Evolutionary conservation across 495 filamentous ascomycete species (phyloP).

Genomic region (Xylaria sp.): DNA sequence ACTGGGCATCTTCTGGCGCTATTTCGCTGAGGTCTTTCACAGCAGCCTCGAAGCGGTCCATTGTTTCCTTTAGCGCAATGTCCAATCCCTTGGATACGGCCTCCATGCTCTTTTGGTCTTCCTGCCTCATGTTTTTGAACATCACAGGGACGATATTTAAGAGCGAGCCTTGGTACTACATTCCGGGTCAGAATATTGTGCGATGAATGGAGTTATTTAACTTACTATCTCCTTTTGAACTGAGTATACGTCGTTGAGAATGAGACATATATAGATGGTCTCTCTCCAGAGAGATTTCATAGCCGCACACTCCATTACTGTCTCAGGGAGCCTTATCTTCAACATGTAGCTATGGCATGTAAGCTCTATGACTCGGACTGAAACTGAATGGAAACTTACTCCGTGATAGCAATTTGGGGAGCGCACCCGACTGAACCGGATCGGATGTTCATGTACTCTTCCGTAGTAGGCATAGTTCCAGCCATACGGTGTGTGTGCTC

Average conservation of each 20-base stretch:
- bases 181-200: neutral
- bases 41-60: slow-evolving; percentile 36
- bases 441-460: slow-evolving; percentile 37
- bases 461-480: slow-evolving; percentile 32
- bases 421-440: slow-evolving; percentile 40
- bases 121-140: slow-evolving; percentile 33
- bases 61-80: slow-evolving; percentile 21
- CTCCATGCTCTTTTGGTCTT: slow-evolving; percentile 29
- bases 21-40: slow-evolving; percentile 26
- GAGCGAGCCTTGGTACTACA: slow-evolving; percentile 36
- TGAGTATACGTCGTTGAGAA: slow-evolving; percentile 41
- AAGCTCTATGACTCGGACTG: neutral
- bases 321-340: slow-evolving; percentile 36
- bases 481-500: slow-evolving; percentile 37
- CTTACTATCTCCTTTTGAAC: slow-evolving; percentile 44
- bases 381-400: slow-evolving; percentile 29
- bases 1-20: slow-evolving; percentile 23
- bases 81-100: slow-evolving; percentile 32
- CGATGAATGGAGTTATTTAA: neutral
- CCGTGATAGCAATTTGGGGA: slow-evolving; percentile 40
- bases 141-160: slow-evolving; percentile 39
- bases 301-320: slow-evolving; percentile 35
- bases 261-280: slow-evolving; percentile 39
- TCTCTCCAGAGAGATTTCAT: slow-evolving; percentile 40
- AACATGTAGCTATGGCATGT: slow-evolving; percentile 36